A percentile compares a stretch with the other conserved stretches of the same genome.
phyloP scores from a whole-genome alignment of 2,329 filamentous ascomycete genomes.

The Neofusicoccum umdonicola region DNA sequence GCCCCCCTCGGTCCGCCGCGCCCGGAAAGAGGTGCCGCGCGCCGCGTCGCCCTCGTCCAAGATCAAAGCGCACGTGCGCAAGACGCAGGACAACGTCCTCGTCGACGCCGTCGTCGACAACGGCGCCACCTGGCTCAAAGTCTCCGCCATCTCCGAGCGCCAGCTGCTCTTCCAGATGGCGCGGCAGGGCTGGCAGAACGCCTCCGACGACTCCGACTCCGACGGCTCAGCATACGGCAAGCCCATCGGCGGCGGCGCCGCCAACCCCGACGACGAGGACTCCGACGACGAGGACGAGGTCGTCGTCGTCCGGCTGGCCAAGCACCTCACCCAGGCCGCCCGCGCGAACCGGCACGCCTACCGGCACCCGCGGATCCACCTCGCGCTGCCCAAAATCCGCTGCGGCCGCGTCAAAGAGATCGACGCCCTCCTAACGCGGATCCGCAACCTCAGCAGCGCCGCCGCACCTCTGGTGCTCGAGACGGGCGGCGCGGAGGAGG shows the following conservation, averaged over 20 bases:
- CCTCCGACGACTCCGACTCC: constrained; percentile 47
- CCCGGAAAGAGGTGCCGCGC: neutral
- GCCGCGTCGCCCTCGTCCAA: neutral
- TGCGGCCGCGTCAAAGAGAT: constrained; percentile 53
- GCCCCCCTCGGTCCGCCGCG: neutral
- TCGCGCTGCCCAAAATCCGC: constrained; percentile 61
- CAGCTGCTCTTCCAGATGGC: constrained; percentile 66
- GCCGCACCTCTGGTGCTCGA: neutral
- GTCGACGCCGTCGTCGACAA: constrained; percentile 65
- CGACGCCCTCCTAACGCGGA: constrained; percentile 55
- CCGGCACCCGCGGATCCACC: constrained; percentile 51
- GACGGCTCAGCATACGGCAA: constrained; percentile 34
- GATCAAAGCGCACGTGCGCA: constrained; percentile 19
- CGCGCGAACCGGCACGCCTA: constrained; percentile 45
- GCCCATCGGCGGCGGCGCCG: constrained; percentile 43
- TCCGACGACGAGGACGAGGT: constrained; percentile 54
- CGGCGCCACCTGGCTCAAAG: constrained; percentile 66
- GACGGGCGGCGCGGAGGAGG: neutral
- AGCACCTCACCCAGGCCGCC: constrained; percentile 58
- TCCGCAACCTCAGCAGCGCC: constrained; percentile 48
- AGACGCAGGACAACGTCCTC: constrained; percentile 50
- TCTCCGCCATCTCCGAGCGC: constrained; percentile 63
- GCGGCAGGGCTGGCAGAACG: constrained; percentile 63
- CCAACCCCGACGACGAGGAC: constrained; percentile 47
- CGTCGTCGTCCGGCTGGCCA: constrained; percentile 60